Conservation (phyloP, 192 early-diverging fungal species). For the Polychytrium aggregatum region DNA sequence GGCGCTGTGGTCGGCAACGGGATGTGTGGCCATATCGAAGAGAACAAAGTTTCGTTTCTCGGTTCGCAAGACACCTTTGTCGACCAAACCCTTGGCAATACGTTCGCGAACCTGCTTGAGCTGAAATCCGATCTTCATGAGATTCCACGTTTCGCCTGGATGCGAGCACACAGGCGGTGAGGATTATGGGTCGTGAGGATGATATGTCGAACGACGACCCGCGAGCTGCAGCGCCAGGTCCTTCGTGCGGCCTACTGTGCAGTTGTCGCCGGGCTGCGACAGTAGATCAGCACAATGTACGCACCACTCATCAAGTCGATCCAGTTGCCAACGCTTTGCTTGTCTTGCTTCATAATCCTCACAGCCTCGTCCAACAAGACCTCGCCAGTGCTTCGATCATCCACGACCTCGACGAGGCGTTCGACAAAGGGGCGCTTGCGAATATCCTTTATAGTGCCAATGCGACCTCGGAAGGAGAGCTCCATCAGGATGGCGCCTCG, state of each 20-base stretch:
- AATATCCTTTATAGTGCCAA: slow-evolving; percentile 74
- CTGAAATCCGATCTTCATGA: slow-evolving; percentile 93
- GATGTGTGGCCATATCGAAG: slow-evolving; percentile 98
- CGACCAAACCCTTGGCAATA: slow-evolving; percentile 93
- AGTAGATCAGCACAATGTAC: slow-evolving; percentile 1
- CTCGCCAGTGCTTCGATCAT: slow-evolving; percentile 78
- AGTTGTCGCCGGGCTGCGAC: too few relatives aligned
- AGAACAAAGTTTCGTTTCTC: slow-evolving; percentile 93
- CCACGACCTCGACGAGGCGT: slow-evolving; percentile 69
- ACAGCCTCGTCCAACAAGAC: slow-evolving; percentile 92
- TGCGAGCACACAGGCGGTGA: too few relatives aligned
- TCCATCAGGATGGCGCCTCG: slow-evolving; percentile 95
- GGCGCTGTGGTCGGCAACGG: slow-evolving; percentile 73
- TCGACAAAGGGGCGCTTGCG: slow-evolving; percentile 71
- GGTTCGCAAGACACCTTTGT: slow-evolving; percentile 92
- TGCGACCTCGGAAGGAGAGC: slow-evolving; percentile 81
- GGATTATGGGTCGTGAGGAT: not conserved
- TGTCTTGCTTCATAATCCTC: slow-evolving; percentile 78
- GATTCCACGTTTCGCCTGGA: slow-evolving; percentile 95
- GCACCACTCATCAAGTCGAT: slow-evolving; percentile 95
- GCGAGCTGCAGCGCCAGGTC: slow-evolving; percentile 6
- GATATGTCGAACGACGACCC: not conserved
- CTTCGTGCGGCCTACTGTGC: too few relatives aligned
- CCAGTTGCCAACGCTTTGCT: slow-evolving; percentile 80
- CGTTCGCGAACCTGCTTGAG: slow-evolving; percentile 95